A percentile compares a stretch with the other conserved stretches of the same genome.
Conservation (phyloP, 768 basidiomycete species). For the Pholiota conissans region DNA sequence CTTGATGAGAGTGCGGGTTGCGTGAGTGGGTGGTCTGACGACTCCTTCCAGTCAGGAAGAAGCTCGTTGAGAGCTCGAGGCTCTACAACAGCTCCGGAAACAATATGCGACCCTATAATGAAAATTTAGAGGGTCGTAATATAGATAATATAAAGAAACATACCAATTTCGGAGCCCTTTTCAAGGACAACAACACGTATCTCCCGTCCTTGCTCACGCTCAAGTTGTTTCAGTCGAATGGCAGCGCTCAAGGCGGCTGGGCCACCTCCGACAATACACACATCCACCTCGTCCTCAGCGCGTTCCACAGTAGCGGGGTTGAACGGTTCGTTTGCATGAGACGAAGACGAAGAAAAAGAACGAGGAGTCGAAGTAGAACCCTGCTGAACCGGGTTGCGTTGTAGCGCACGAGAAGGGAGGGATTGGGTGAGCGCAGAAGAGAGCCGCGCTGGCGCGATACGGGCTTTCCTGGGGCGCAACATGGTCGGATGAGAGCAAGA, state of each 20-base stretch:
- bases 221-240: conserved; percentile 92
- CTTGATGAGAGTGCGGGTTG: conserved; percentile 74
- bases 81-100: conserved; percentile 95
- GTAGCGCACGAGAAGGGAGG: background rate
- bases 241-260: conserved; percentile 97
- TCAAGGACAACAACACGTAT: conserved; percentile 92
- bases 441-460: background rate
- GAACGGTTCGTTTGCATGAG: conserved; percentile 25
- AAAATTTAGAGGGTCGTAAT: background rate
- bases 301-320: conserved; percentile 72
- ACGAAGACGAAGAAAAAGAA: conserved; percentile 8
- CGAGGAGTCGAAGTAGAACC: background rate
- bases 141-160: background rate
- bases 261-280: conserved; percentile 95
- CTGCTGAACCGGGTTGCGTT: background rate
- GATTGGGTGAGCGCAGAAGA: background rate
- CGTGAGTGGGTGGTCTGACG: conserved; percentile 70
- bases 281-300: conserved; percentile 90
- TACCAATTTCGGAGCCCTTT: conserved; percentile 92
- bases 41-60: conserved; percentile 77
- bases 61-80: conserved; percentile 90
- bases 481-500: background rate
- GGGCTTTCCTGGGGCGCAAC: background rate
- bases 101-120: conserved; percentile 80
- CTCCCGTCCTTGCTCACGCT: conserved; percentile 74